These are phyloP conservation scores for Berberis vulgaris DNA, from an alignment of 164 flowering plant species.

Conservation along the genomic window DNA sequence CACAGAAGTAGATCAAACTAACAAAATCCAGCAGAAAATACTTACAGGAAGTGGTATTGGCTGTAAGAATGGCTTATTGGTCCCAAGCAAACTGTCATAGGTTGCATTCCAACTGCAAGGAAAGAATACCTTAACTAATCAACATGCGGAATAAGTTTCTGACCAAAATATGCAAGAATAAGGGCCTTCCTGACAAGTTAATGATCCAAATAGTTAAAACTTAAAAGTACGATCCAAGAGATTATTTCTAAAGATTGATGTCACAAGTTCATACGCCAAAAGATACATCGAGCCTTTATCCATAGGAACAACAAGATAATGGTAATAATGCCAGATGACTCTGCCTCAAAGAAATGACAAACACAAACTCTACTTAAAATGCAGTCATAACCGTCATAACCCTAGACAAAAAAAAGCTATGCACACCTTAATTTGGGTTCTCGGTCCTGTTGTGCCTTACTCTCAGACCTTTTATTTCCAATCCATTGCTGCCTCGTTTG, in stretches of 20 bases:
- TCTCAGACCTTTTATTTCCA: conserved; percentile 30
- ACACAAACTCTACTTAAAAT: too few relatives aligned
- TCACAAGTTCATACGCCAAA: too few relatives aligned
- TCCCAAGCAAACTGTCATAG: conserved; percentile 65
- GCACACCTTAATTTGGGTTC: conserved; percentile 50
- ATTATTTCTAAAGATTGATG: too few relatives aligned
- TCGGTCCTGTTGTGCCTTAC: conserved; percentile 20
- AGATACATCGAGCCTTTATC: too few relatives aligned
- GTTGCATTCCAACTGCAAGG: conserved; percentile 67
- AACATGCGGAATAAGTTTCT: not conserved
- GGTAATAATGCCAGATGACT: too few relatives aligned
- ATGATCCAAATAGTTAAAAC: too few relatives aligned
- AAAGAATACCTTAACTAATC: not conserved
- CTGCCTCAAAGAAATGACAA: too few relatives aligned
- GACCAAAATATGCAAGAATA: not conserved
- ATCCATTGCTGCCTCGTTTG: conserved; percentile 60
- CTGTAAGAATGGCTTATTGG: conserved; percentile 50
- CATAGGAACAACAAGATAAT: too few relatives aligned
- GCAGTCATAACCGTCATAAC: too few relatives aligned
- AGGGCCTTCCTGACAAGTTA: too few relatives aligned
- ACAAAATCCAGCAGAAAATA: not conserved
- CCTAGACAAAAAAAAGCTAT: not conserved
- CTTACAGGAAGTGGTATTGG: conserved; percentile 77
- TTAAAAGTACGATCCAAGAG: too few relatives aligned
- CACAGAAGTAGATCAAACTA: not conserved